These are phyloP conservation scores for Mycena albidolilacea DNA, from an alignment of 768 basidiomycete species.

Conservation along the genomic window DNA sequence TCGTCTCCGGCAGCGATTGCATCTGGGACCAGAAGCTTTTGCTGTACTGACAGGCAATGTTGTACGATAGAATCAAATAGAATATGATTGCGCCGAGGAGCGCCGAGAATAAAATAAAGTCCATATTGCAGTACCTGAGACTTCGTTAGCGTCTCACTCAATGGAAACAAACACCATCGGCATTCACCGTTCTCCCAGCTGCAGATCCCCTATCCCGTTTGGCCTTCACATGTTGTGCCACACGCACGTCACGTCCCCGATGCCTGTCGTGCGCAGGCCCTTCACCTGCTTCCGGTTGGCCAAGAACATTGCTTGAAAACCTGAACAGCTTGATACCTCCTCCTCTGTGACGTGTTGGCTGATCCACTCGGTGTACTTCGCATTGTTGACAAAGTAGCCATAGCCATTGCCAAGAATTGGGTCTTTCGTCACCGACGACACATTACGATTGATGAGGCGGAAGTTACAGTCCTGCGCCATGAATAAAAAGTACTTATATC, in stretches of 20 bases:
- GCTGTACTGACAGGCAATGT: conserved; percentile 30
- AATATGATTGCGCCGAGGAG: conserved; percentile 8
- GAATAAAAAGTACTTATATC: conserved; percentile 19
- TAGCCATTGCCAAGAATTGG: conserved; percentile 2
- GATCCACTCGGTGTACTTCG: background rate
- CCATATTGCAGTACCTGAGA: conserved; percentile 35
- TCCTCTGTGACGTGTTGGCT: conserved; percentile 4
- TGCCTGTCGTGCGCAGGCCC: conserved; percentile 22
- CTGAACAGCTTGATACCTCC: conserved; percentile 18
- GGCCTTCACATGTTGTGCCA: conserved; percentile 34
- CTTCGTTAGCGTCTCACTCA: no score
- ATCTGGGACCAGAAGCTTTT: conserved; percentile 19
- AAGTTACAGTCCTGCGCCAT: conserved; percentile 19
- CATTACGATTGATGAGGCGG: conserved; percentile 7
- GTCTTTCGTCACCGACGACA: background rate
- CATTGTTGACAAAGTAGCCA: conserved; percentile 12
- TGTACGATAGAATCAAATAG: conserved; percentile 37
- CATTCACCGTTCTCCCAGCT: conserved; percentile 34
- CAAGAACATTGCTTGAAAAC: conserved; percentile 28
- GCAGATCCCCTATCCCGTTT: conserved; percentile 37
- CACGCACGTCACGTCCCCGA: conserved; percentile 31
- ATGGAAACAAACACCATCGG: no score
- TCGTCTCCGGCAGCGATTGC: background rate
- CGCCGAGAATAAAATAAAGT: conserved; percentile 36
- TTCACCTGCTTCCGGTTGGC: conserved; percentile 21